Percentiles rank a stretch among this genome's conserved stretches.
These are phyloP conservation scores for Rhizopogon sp. DNA, from an alignment of 768 basidiomycete genomes.

Conservation along the genomic window DNA sequence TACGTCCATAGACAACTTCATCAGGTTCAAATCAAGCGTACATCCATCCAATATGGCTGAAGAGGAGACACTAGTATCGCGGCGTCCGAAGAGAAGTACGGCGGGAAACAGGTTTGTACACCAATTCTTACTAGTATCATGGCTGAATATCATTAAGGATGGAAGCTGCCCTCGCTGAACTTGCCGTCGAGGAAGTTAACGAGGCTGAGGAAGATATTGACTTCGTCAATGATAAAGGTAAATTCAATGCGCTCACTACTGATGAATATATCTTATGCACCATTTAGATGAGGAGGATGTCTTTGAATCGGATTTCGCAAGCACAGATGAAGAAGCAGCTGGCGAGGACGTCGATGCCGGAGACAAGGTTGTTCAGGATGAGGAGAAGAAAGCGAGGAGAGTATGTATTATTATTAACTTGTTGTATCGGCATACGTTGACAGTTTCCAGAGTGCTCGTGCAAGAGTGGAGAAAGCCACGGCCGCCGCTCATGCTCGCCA, in stretches of 20 bases:
- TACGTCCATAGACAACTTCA: too few relatives aligned
- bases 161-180: constrained; percentile 68
- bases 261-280: neutral
- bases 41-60: neutral
- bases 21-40: neutral
- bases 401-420: constrained; percentile 5
- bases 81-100: constrained; percentile 65
- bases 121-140: neutral
- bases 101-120: constrained; percentile 67
- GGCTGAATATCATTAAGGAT: constrained; percentile 46
- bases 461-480: constrained; percentile 56
- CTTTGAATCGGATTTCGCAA: constrained; percentile 82
- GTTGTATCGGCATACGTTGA: neutral
- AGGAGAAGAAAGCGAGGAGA: constrained; percentile 45
- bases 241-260: neutral
- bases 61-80: constrained; percentile 16
- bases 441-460: constrained; percentile 43
- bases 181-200: constrained; percentile 40
- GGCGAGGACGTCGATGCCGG: constrained; percentile 50
- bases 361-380: constrained; percentile 54
- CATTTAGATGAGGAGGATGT: constrained; percentile 71
- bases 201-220: constrained; percentile 73
- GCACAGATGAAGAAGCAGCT: constrained; percentile 65
- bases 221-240: constrained; percentile 64
- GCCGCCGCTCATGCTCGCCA: constrained; percentile 65